Evolutionary conservation across 257 asterid genomes (phyloP), one percentile per base, ranked within the genome.

Genomic region (Handroanthus guayacan): DNA sequence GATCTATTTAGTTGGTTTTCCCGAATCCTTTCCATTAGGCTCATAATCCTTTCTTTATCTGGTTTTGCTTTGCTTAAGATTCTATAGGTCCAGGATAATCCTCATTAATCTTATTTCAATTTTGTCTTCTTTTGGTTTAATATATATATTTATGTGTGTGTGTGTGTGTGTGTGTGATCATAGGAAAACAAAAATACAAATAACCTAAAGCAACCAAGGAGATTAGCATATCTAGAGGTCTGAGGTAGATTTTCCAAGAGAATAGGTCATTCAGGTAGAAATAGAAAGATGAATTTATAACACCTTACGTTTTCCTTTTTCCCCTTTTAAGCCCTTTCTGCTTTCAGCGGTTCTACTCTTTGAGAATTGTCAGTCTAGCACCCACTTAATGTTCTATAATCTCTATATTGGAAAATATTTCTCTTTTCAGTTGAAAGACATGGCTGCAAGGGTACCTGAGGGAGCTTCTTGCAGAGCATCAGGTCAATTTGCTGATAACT

Each of bases 371-470:
- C 41, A 67, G 41, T 57, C 58, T 44, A 74, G 75, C 20, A 77
- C 39, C 41, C 16, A 68, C 25, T 9, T 9, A 47, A 25, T 65
- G 36, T 50, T 16, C 73, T 13, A 50, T 51, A 71, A 34, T 48
- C 51, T 79, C 43, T 39, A 38, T 52, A 44, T 18, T 34, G 61
- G 16, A 47, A 55, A 50, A 10, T 64, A 60, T 54, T 66, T 60
- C 41, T 77, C 38, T 72, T 50, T 63, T 67, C 78, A 90, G 96
- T 62, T 90, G 83, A 85, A 84, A 66, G 94, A 86, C 66, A 82
- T 84, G 86, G 75, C 87, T 73, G 85, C 82, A 74, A 72, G 77
- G 78, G 80, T 63, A 63, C 84, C 86, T 77, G 83, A 74, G 38
- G 89, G 77, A 58, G 48, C 81, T 81, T 80, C 87, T 64, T 88